Evolutionary conservation across 140 eudicot genomes (phyloP).

Genomic region (Flaveria floridana): DNA sequence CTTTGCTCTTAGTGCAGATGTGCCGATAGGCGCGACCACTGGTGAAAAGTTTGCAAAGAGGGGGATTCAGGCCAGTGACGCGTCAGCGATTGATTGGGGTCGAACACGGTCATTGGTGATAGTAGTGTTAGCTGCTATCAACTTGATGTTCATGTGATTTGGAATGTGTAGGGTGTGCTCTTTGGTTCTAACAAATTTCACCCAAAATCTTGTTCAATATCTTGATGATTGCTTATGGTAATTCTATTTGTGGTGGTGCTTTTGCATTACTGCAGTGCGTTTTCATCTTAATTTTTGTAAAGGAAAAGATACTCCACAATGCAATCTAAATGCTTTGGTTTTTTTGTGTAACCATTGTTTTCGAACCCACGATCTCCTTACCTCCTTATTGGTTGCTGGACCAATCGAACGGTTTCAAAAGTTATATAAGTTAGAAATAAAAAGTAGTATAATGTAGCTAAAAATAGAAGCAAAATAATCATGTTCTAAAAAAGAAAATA

Average conservation of each 20-base stretch:
- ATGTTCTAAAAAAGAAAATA: too few species aligned
- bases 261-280: neutral
- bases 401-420: too few species aligned
- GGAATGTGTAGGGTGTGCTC: neutral
- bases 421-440: too few species aligned
- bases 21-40: constrained; percentile 25
- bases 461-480: too few species aligned
- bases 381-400: too few species aligned
- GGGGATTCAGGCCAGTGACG: constrained; percentile 21
- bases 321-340: too few species aligned
- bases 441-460: too few species aligned
- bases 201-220: neutral
- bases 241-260: neutral
- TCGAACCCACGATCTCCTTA: too few species aligned
- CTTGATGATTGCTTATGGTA: neutral
- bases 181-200: neutral
- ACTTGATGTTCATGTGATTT: constrained; percentile 20
- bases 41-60: constrained; percentile 23
- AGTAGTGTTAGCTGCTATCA: constrained; percentile 13
- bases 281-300: neutral
- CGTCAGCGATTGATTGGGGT: constrained; percentile 13
- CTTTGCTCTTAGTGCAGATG: constrained; percentile 13
- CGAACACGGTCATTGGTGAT: neutral
- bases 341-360: too few species aligned
- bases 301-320: neutral